phyloP scores from a whole-genome alignment of 331 rosid species.

The Acacia concinna region DNA sequence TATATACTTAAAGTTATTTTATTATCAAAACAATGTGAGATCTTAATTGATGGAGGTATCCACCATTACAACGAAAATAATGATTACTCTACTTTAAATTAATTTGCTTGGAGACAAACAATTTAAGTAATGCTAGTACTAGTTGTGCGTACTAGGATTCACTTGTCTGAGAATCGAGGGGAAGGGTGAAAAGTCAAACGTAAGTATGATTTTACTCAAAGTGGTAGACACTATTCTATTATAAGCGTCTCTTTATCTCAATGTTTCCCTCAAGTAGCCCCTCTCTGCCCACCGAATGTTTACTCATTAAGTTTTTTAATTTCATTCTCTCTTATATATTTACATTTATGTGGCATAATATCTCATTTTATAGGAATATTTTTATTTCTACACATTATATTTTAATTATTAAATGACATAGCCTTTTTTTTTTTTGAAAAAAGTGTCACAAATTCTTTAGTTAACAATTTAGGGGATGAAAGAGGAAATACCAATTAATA shows the following conservation, averaged over 20 bases:
- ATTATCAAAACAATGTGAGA: background rate
- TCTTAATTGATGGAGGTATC: background rate
- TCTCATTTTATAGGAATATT: no score
- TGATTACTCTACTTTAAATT: background rate
- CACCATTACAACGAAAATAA: background rate
- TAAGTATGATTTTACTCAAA: background rate
- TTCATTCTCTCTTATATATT: no score
- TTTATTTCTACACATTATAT: no score
- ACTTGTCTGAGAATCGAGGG: background rate
- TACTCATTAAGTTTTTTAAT: no score
- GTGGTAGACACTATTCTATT: background rate
- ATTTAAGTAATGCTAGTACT: background rate
- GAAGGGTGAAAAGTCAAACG: constrained; percentile 15
- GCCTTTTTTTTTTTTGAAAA: no score
- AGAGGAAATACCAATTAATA: background rate
- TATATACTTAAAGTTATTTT: no score
- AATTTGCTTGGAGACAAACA: background rate
- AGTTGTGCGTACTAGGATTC: background rate
- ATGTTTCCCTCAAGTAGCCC: background rate
- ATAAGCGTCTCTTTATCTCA: background rate
- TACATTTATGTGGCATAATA: no score
- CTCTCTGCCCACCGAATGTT: background rate
- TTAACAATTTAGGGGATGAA: background rate
- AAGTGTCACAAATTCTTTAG: no score
- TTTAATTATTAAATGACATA: no score